Conservation (phyloP, 73 alveolate species). For the Loxodes magnus region DNA sequence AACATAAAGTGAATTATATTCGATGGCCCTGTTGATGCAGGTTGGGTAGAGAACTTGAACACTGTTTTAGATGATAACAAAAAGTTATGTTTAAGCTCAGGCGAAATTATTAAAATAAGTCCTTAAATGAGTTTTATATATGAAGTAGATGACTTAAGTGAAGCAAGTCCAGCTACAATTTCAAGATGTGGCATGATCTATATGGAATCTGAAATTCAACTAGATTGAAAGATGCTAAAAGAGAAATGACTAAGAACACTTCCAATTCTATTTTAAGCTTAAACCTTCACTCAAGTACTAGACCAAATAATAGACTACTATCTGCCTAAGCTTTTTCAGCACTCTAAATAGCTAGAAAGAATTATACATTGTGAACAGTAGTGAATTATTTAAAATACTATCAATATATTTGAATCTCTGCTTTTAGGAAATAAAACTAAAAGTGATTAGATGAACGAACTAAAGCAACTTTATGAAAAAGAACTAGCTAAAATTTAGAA, state of each 20-base stretch:
- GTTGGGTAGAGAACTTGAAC: conserved; percentile 99
- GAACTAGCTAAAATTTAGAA: background rate
- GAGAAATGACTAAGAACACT: conserved; percentile 63
- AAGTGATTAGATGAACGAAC: background rate
- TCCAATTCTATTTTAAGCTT: conserved; percentile 5
- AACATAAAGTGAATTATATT: conserved; percentile 92
- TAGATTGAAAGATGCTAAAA: conserved; percentile 56
- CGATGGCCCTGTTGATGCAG: conserved; percentile 99
- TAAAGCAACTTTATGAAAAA: background rate
- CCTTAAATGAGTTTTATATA: conserved; percentile 91
- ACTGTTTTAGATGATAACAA: conserved; percentile 95
- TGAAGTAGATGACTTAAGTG: conserved; percentile 97
- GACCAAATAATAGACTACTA: too few species aligned
- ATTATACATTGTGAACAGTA: too few species aligned
- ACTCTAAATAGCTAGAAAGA: too few species aligned
- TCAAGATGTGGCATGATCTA: conserved; percentile 98
- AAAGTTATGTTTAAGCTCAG: conserved; percentile 93
- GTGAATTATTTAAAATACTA: background rate
- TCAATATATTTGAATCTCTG: background rate
- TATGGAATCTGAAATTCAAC: conserved; percentile 68
- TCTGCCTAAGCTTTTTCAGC: too few species aligned
- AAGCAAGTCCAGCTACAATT: conserved; percentile 99
- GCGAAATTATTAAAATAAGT: conserved; percentile 89
- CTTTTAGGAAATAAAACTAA: background rate
- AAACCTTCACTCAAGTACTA: too few species aligned